Base-by-base conservation (phyloP, 2,329 filamentous ascomycete species). In the Escovopsis weberi region DNA sequence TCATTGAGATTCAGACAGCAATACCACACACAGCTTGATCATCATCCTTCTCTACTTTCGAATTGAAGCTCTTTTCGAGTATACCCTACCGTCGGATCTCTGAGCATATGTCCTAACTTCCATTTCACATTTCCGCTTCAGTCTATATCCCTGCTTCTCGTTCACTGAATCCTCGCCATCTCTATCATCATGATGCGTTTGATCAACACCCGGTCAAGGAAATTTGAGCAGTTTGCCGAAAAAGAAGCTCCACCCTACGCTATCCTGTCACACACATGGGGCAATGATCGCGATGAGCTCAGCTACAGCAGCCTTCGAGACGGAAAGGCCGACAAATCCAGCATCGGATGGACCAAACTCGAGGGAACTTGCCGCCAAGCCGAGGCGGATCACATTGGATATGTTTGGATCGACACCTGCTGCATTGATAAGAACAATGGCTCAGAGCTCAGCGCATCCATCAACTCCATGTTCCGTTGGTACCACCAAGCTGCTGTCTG, bases 361-460 rank as follows among this genome's bases (percentile, higher is more conserved):
- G 15, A 43, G 3, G 40, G 40, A 3, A 48, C 41, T n/a, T 54
- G 52, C n/a, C 18, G 19, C 2, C 47, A 50, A 15, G 53, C 54
- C 3, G 41, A 12, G n/a, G 33, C 33, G 0, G 51, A 55, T 9
- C 41, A 41, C 12, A 15, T 49, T 4, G 12, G 30, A 10, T 43
- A 49, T 23, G 33, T 37, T 10, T 49, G 47, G 47, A 39, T 49
- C 11, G 47, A 49, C 23, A 49, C 45, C 2, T 49, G 47, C 37
- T 48, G 47, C 40, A 49, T 49, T 23, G 43, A 49, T 39, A 49
- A 49, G 23, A 36, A 36, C 10, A 44, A 37, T 30, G 44, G 34
- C n/a, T 32, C 42, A 3, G 47, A 49, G 43, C 40, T 47, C 4
- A 33, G 26, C 5, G 46, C 45, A 38, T 39, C 46, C 4, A 48